phyloP scores from a whole-genome alignment of 2,329 filamentous ascomycete species.

The Aureobasidium sp. region DNA sequence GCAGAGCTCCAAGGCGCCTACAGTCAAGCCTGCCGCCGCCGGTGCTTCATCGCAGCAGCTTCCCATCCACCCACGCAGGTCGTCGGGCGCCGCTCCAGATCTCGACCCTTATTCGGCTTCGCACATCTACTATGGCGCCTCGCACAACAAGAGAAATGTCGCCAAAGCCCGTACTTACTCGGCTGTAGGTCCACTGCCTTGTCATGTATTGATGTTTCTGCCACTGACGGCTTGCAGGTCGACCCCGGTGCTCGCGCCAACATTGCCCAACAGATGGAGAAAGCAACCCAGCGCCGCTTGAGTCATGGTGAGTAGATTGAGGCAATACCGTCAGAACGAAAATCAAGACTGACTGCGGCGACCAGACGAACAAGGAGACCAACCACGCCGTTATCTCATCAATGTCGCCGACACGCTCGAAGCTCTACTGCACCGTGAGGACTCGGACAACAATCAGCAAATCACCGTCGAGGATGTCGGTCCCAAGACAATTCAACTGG shows the following conservation, averaged over 20 bases:
- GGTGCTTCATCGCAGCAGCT: not conserved
- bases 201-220: not conserved
- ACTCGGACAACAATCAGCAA: conserved; percentile 89
- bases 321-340: no score
- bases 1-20: not conserved
- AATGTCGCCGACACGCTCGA: conserved; percentile 78
- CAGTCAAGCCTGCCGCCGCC: not conserved
- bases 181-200: conserved; percentile 34
- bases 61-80: conserved; percentile 3
- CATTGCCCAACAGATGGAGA: conserved; percentile 14
- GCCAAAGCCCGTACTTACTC: conserved; percentile 46
- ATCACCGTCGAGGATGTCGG: conserved; percentile 96
- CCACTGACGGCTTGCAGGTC: conserved; percentile 13
- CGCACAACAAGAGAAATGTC: conserved; percentile 38
- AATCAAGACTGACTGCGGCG: not conserved
- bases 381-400: conserved; percentile 73
- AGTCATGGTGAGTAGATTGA: conserved; percentile 22
- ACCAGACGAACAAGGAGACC: conserved; percentile 63
- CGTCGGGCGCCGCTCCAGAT: conserved; percentile 19
- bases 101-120: conserved; percentile 50
- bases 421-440: conserved; percentile 72
- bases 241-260: conserved; percentile 13
- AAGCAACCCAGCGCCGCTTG: conserved; percentile 18
- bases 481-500: conserved; percentile 78
- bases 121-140: conserved; percentile 51